A percentile compares a stretch with the other conserved stretches of the same genome.
Conservation (phyloP, 345 rosid species). For the Citrus australasica region DNA sequence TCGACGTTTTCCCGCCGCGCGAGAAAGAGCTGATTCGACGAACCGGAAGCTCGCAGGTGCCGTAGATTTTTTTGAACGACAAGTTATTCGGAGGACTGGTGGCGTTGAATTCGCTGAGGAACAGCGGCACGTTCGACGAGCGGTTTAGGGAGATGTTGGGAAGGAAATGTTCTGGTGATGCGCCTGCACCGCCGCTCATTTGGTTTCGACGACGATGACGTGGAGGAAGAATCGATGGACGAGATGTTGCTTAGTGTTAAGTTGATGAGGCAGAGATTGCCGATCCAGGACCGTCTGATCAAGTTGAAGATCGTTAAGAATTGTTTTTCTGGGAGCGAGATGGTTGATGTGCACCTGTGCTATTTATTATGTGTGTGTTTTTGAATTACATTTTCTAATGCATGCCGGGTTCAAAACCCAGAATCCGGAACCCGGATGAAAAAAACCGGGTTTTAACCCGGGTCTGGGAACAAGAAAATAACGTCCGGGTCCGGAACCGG, state of each 20-base stretch:
- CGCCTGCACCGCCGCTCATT: slow-evolving; percentile 56
- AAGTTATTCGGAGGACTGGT: slow-evolving; percentile 74
- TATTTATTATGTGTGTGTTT: no score
- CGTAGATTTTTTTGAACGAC: slow-evolving; percentile 86
- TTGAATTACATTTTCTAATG: no score
- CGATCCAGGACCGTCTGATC: slow-evolving; percentile 76
- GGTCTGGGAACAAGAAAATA: no score
- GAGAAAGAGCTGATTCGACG: slow-evolving; percentile 60
- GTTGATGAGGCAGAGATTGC: slow-evolving; percentile 63
- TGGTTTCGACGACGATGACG: slow-evolving; percentile 63
- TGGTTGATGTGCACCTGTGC: slow-evolving; percentile 78
- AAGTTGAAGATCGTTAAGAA: slow-evolving; percentile 88
- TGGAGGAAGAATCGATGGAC: slow-evolving; percentile 37
- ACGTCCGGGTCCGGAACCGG: no score
- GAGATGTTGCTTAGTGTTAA: slow-evolving; percentile 45
- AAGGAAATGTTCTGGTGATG: slow-evolving; percentile 47
- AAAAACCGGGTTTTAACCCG: no score
- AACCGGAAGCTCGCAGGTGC: slow-evolving; percentile 64
- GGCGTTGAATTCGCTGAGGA: slow-evolving; percentile 74
- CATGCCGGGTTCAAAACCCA: no score
- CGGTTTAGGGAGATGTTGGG: slow-evolving; percentile 52
- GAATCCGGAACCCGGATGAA: no score
- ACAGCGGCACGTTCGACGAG: slow-evolving; percentile 57
- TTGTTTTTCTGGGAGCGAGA: slow-evolving; percentile 74
- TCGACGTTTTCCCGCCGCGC: slow-evolving; percentile 66